Evolutionary conservation across 768 basidiomycete genomes (phyloP).

Genomic region (Dentipellis sp.): DNA sequence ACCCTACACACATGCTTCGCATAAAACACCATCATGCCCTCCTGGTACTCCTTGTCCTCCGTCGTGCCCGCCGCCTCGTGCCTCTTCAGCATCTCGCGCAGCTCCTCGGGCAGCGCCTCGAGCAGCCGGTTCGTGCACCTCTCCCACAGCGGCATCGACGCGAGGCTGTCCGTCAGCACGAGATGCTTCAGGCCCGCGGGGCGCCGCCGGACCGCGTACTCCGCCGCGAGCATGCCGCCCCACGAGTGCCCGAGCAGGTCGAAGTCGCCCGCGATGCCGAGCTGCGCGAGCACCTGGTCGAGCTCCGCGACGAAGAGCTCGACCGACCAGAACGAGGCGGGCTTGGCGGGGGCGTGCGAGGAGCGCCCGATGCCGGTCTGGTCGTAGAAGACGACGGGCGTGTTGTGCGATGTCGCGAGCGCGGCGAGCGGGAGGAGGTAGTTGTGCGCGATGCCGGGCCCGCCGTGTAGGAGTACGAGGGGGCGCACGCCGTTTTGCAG

Average conservation of each 20-base stretch:
- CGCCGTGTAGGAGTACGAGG: slow-evolving; percentile 44
- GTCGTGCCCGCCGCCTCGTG: slow-evolving; percentile 38
- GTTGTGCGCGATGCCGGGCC: slow-evolving; percentile 37
- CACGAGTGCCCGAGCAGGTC: slow-evolving; percentile 47
- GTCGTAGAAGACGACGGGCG: slow-evolving; percentile 44
- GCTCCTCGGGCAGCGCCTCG: slow-evolving; percentile 29
- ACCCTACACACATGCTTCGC: slow-evolving; percentile 33
- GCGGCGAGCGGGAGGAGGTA: slow-evolving; percentile 32
- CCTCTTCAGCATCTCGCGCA: slow-evolving; percentile 30
- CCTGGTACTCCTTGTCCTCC: slow-evolving; percentile 34
- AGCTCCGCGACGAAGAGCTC: slow-evolving; percentile 48
- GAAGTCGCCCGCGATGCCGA: slow-evolving; percentile 32
- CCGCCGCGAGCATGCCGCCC: slow-evolving; percentile 43
- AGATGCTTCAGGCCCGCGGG: slow-evolving; percentile 39
- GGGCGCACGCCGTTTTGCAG: slow-evolving; percentile 28
- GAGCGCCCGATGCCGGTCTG: slow-evolving; percentile 45
- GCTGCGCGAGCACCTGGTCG: slow-evolving; percentile 33
- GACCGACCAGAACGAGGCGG: slow-evolving; percentile 32
- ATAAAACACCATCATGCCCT: slow-evolving; percentile 33
- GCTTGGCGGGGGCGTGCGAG: slow-evolving; percentile 32
- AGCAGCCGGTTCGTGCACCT: slow-evolving; percentile 23
- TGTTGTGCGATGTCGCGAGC: slow-evolving; percentile 25
- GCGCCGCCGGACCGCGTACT: slow-evolving; percentile 29
- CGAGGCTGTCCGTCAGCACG: slow-evolving; percentile 35
- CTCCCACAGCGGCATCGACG: slow-evolving; percentile 36